A percentile compares a stretch with the other conserved stretches of the same genome.
Conservation (phyloP, 305 asterid genomes). For the Striga hermonthica region DNA sequence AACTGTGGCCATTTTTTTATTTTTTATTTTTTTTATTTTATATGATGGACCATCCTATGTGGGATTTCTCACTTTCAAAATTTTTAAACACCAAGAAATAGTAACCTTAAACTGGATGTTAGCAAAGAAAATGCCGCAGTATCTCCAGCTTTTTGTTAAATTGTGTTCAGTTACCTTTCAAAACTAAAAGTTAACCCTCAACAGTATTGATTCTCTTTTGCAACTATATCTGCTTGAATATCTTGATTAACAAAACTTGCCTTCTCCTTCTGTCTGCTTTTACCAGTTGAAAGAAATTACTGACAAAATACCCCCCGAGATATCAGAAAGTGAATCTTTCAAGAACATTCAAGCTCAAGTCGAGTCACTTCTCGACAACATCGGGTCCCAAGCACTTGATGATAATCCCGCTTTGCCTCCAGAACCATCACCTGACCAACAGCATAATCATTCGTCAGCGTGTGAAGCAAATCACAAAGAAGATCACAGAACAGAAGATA, state of each 20-base stretch:
- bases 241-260: slow-evolving; percentile 8
- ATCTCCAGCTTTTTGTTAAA: background rate
- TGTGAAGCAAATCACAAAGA: slow-evolving; percentile 29
- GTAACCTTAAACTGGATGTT: background rate
- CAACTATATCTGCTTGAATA: background rate
- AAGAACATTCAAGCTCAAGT: slow-evolving; percentile 48
- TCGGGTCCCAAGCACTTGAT: slow-evolving; percentile 41
- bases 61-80: background rate
- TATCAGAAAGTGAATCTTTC: slow-evolving; percentile 48
- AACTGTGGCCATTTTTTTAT: slow-evolving; percentile 1
- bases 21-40: background rate
- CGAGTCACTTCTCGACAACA: slow-evolving; percentile 44
- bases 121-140: background rate
- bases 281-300: slow-evolving; percentile 69
- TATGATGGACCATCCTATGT: too few relatives aligned
- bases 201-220: background rate
- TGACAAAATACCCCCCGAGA: slow-evolving; percentile 65
- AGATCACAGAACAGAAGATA: slow-evolving; percentile 26
- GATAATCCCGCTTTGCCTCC: slow-evolving; percentile 29
- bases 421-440: slow-evolving; percentile 22
- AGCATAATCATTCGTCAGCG: slow-evolving; percentile 26
- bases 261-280: slow-evolving; percentile 25
- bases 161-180: background rate
- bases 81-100: background rate
- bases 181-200: background rate